A percentile compares a stretch with the other conserved stretches of the same genome.
Evolutionary conservation across 768 basidiomycete species (phyloP).

Genomic region (Tylopilus subfusipes): DNA sequence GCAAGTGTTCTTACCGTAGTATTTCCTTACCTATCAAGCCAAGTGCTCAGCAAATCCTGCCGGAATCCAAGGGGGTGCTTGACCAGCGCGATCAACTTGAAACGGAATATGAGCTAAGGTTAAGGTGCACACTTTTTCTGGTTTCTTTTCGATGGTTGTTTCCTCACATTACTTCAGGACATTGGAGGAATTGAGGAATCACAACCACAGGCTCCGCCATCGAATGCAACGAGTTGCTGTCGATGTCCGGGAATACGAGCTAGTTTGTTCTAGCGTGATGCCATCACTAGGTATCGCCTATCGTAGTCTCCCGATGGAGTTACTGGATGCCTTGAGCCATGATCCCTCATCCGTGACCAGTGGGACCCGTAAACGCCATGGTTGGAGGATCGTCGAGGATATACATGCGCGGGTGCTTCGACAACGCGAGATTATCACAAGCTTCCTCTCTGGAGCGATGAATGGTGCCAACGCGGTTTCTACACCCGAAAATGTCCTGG

Average conservation of each 20-base stretch:
- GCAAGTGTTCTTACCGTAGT: conserved; percentile 25
- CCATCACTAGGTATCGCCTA: conserved; percentile 46
- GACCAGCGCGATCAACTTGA: conserved; percentile 46
- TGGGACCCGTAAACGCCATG: conserved; percentile 52
- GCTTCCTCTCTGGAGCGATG: conserved; percentile 38
- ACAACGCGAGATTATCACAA: conserved; percentile 53
- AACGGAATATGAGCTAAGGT: conserved; percentile 51
- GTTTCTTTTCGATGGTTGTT: not conserved
- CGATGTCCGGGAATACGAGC: conserved; percentile 63
- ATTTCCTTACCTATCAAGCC: conserved; percentile 35
- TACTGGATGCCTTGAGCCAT: conserved; percentile 71
- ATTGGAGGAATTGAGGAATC: conserved; percentile 52
- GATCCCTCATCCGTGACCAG: conserved; percentile 77
- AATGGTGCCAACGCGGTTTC: conserved; percentile 1
- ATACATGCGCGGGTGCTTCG: conserved; percentile 59
- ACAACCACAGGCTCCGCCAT: conserved; percentile 68
- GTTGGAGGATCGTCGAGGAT: conserved; percentile 77
- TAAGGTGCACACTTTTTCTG: conserved; percentile 16
- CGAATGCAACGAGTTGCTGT: conserved; percentile 62
- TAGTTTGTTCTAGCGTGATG: conserved; percentile 50
- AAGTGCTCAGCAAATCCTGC: conserved; percentile 26
- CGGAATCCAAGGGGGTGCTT: conserved; percentile 37
- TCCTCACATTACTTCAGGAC: conserved; percentile 39
- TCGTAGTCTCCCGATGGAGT: conserved; percentile 54
- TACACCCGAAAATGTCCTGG: conserved; percentile 42